phyloP scores from a whole-genome alignment of 768 basidiomycete genomes.

The Suillus americanus region DNA sequence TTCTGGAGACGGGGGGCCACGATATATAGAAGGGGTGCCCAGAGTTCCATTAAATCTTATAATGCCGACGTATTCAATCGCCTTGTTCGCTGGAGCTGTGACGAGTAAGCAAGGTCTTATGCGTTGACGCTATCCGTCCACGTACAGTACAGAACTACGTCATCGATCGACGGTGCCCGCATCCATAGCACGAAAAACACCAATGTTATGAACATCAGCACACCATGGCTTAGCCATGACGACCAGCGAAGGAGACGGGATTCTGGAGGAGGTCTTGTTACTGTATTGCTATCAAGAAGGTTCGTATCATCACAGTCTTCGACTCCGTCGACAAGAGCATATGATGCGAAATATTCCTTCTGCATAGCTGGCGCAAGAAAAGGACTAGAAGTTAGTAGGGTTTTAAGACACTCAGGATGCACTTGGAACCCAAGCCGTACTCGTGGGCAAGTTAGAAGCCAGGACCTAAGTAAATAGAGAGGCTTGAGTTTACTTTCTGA shows the following conservation, averaged over 20 bases:
- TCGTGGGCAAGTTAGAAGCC: neutral
- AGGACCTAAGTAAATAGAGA: too few species aligned
- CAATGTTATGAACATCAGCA: neutral
- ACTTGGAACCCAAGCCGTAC: neutral
- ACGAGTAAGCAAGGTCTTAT: neutral
- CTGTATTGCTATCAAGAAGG: neutral
- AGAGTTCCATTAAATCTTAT: neutral
- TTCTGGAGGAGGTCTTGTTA: neutral
- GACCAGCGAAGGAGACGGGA: neutral
- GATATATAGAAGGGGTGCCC: neutral
- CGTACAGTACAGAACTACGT: neutral
- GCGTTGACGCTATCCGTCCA: neutral
- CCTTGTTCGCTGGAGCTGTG: neutral
- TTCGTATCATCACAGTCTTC: neutral
- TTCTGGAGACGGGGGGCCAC: neutral
- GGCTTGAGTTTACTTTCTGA: too few species aligned
- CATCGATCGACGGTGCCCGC: neutral
- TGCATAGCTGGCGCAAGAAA: neutral
- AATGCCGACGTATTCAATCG: neutral
- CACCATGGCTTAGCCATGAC: neutral
- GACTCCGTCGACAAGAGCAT: neutral
- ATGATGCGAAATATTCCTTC: too few species aligned
- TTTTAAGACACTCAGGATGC: neutral
- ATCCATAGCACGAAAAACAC: neutral
- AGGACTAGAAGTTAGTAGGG: neutral